Conservation (phyloP, 352 stramenopile genomes). For the Globisporangium apiculatum region DNA sequence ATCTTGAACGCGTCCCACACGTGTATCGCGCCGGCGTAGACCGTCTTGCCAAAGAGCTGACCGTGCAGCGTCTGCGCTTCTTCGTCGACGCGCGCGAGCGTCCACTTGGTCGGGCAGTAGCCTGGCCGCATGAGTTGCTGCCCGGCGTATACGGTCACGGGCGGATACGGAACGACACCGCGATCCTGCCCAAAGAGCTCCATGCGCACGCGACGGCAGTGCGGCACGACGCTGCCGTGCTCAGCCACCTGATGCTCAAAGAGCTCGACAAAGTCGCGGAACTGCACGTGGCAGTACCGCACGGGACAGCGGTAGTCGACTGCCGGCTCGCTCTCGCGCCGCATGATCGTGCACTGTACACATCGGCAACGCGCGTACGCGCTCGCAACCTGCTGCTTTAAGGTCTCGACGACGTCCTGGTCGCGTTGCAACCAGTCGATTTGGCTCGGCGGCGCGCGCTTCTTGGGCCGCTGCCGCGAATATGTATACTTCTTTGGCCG, state of each 20-base stretch:
- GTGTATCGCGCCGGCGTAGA: conserved; percentile 4
- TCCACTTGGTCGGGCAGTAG: conserved; percentile 33
- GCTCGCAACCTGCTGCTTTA: conserved; percentile 1
- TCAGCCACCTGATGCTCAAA: conserved; percentile 51
- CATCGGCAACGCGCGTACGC: conserved; percentile 12
- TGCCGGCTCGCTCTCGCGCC: not conserved
- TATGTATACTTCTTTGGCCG: not conserved
- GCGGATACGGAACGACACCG: conserved; percentile 22
- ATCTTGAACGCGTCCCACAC: conserved; percentile 25
- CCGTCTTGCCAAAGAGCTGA: conserved; percentile 14
- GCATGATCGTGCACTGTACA: conserved; percentile 8
- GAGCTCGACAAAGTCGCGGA: conserved; percentile 30
- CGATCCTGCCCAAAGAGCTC: conserved; percentile 31
- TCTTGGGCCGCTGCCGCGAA: not conserved
- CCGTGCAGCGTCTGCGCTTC: conserved; percentile 25
- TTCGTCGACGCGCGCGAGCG: conserved; percentile 30
- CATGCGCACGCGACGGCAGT: conserved; percentile 27
- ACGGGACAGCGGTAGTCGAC: conserved; percentile 9
- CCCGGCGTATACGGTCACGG: conserved; percentile 46
- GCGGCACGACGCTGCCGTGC: conserved; percentile 35
- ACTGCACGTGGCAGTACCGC: conserved; percentile 19
- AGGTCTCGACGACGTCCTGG: not conserved
- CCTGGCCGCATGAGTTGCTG: conserved; percentile 31
- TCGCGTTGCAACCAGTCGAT: conserved; percentile 11
- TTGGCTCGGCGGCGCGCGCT: conserved; percentile 1